A percentile compares a stretch with the other conserved stretches of the same genome.
phyloP scores from a whole-genome alignment of 2,329 filamentous ascomycete genomes.

The Plenodomus lindquistii region DNA sequence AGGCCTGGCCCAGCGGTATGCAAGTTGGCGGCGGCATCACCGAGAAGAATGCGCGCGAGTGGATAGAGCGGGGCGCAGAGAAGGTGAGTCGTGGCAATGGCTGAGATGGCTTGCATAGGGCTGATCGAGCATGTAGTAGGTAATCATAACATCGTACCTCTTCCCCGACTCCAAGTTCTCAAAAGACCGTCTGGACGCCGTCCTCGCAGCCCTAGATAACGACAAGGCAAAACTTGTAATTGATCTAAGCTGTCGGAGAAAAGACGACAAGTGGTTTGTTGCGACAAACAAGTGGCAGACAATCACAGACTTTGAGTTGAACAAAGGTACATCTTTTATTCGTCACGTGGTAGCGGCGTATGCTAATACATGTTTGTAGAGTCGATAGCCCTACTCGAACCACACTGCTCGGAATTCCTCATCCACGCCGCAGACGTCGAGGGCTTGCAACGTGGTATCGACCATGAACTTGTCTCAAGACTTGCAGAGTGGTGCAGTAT shows the following conservation, averaged over 20 bases:
- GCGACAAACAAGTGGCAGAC: slow-evolving; percentile 99
- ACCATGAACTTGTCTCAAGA: slow-evolving; percentile 76
- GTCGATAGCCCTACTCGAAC: slow-evolving; percentile 78
- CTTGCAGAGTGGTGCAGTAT: slow-evolving; percentile 86
- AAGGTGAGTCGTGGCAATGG: slow-evolving; percentile 65
- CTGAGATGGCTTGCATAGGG: neutral
- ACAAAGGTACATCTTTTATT: slow-evolving; percentile 64
- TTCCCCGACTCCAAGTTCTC: slow-evolving; percentile 86
- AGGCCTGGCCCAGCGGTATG: slow-evolving; percentile 76
- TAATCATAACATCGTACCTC: slow-evolving; percentile 94
- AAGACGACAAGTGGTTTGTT: slow-evolving; percentile 83
- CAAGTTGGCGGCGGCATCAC: slow-evolving; percentile 95
- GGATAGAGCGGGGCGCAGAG: slow-evolving; percentile 86
- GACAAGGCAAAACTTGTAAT: slow-evolving; percentile 86
- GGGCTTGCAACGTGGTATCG: slow-evolving; percentile 87
- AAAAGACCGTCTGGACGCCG: slow-evolving; percentile 71
- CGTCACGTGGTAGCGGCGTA: neutral
- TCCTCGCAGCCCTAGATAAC: slow-evolving; percentile 72
- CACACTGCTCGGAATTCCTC: slow-evolving; percentile 93
- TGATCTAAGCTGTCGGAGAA: slow-evolving; percentile 86
- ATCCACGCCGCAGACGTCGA: slow-evolving; percentile 98
- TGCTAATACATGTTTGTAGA: slow-evolving; percentile 54
- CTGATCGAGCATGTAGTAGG: slow-evolving; percentile 59
- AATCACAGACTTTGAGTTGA: slow-evolving; percentile 94
- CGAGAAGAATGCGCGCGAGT: slow-evolving; percentile 78